These are phyloP conservation scores for Phytophthora brassicae DNA, from an alignment of 352 stramenopile species.

Conservation along the genomic window DNA sequence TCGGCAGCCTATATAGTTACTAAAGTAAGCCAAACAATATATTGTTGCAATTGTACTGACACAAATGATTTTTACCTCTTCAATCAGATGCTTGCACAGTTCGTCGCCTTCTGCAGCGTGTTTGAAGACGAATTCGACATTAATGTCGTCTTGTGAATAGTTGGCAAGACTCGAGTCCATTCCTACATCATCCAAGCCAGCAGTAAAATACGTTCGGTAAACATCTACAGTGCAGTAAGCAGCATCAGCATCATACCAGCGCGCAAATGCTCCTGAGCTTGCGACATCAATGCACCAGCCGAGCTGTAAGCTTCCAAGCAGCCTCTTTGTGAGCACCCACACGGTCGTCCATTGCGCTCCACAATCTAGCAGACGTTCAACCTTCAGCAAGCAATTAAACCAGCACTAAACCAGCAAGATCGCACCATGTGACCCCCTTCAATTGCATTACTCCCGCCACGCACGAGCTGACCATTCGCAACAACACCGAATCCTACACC, in stretches of 20 bases:
- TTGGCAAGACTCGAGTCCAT: conserved; percentile 48
- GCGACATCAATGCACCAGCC: conserved; percentile 57
- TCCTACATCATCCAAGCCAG: conserved; percentile 26
- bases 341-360: conserved; percentile 74
- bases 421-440: conserved; percentile 81
- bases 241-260: conserved; percentile 37
- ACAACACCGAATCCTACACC: conserved; percentile 74
- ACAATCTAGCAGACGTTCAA: conserved; percentile 55
- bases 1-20: conserved; percentile 56
- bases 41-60: background rate
- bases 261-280: conserved; percentile 66
- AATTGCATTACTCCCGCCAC: conserved; percentile 63
- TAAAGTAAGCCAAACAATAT: background rate
- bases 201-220: background rate
- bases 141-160: conserved; percentile 51
- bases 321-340: conserved; percentile 69
- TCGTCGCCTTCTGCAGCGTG: conserved; percentile 64
- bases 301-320: conserved; percentile 84
- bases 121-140: conserved; percentile 73
- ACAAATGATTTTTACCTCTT: conserved; percentile 41
- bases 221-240: background rate
- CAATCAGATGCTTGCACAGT: conserved; percentile 69
- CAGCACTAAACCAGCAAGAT: background rate
- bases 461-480: conserved; percentile 65
- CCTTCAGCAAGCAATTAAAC: background rate